A percentile compares a stretch with the other conserved stretches of the same genome.
phyloP scores from a whole-genome alignment of 345 rosid species.

The Erucastrum elatum region DNA sequence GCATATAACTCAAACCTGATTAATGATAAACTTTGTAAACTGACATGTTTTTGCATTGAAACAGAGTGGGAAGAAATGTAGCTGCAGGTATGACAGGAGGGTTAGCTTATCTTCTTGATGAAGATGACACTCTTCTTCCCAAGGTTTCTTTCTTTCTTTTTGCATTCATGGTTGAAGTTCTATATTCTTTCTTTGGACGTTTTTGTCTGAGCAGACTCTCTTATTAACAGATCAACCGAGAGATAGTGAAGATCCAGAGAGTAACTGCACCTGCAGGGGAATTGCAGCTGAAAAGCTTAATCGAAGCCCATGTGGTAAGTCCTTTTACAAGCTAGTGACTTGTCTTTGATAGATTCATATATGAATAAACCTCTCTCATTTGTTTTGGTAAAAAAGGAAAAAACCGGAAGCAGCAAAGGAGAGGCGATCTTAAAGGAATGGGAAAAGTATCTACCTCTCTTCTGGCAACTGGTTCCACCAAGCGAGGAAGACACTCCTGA shows the following conservation, averaged over 20 bases:
- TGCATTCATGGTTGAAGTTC: not conserved
- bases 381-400: constrained; percentile 53
- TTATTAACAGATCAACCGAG: constrained; percentile 66
- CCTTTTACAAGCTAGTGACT: not conserved
- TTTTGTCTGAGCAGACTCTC: not conserved
- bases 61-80: constrained; percentile 97
- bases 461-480: constrained; percentile 99
- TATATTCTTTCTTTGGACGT: constrained; percentile 1
- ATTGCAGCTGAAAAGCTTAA: constrained; percentile 86
- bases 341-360: not conserved
- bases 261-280: constrained; percentile 97
- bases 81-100: constrained; percentile 99
- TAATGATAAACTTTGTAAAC: not conserved
- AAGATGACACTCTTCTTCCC: constrained; percentile 78
- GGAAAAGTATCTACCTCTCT: constrained; percentile 76
- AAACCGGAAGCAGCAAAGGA: constrained; percentile 93
- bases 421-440: constrained; percentile 68
- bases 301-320: constrained; percentile 94
- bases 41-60: constrained; percentile 12
- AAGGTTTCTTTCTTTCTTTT: constrained; percentile 56
- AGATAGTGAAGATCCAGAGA: constrained; percentile 93
- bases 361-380: not conserved
- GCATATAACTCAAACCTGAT: not conserved
- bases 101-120: constrained; percentile 88
- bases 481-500: constrained; percentile 99